Base-by-base conservation (phyloP, 1,284 basidiomycete species). In the Singerocomus inundabilis region DNA sequence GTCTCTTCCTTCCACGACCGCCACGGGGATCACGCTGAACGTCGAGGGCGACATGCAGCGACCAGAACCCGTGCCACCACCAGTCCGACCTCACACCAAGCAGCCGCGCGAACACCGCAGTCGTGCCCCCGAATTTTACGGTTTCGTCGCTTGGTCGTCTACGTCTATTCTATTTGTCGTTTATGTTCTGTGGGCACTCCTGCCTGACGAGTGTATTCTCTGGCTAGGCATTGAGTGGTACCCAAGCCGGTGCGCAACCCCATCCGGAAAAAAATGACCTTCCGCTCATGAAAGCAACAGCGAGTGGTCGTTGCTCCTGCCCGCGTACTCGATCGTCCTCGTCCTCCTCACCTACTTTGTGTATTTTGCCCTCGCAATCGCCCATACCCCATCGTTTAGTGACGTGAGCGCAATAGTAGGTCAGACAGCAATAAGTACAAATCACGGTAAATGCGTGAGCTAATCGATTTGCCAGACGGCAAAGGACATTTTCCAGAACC, bases 301-400 rank as follows among this genome's bases (percentile, higher is more conserved):
- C 26, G 90, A 94, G 75, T 94, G 92, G 91, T 80, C 89, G 18
- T 61, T 93, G 26, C 78, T 94, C 30, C 66, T 94, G n/a, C 92
- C 92, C 24, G 82, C 90, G 15, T 94, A 86, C 71, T 78, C 87
- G 12, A 75, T 91, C 57, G 70, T 93, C 38, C 58, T 88, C 12
- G 79, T 86, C 38, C 77, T 93, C 38, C 75, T 90, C 49, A 85
- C 89, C 3, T 94, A 93, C 68, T 80, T 84, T 64, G 74, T 78
- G 2, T 93, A 94, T 64, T 85, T 85, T 56, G 81, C 85, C 6
- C 71, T 94, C 53, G 87, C 88, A 1, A 70, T 92, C 9, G 79
- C 79, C 49, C 76, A 76, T 11, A 90, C 89, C 8, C 92, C 92
- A 1, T 57, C 78, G 4, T 88, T 92, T 57, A 73, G 77, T 52